Base-by-base conservation (phyloP, 108 stramenopile genomes). In the Licmophora abbreviata region DNA sequence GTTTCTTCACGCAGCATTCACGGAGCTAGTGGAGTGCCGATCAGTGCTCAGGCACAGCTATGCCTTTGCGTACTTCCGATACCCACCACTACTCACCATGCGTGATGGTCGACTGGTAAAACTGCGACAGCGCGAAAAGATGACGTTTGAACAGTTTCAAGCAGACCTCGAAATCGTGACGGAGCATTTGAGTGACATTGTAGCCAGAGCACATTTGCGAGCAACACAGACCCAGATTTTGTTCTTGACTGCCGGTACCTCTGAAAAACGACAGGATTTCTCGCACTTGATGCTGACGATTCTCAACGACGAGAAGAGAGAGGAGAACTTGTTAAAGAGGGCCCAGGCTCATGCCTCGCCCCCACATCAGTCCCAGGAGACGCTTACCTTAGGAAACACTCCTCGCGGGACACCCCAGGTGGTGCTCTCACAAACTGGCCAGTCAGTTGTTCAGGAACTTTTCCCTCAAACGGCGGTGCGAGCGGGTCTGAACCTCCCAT, bases 101-200 rank as follows among this genome's bases (percentile, higher is more conserved):
- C 60, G 60, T 1, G 21, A 40, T 23, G 29, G 38, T 29, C 48
- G 42, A 14, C 41, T 63, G 28, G 1, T 49, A 6, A 59, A 50
- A 14, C 34, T 35, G 8, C 51, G 44, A 49, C 43, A 54, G 14
- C 40, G 49, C 8, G 78, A 80, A 28, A 80, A 80, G 38, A 23
- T 31, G 11, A 45, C 58, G 7, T 75, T 80, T 44, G 74, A 80
- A 57, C 48, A 55, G 10, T 35, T 65, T n/a, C 78, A 80, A 30
- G 48, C 78, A 3, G 78, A 80, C 44, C 52, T 80, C 2, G 78
- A 80, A 63, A 69, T 56, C 44, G 37, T 80, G 18, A 75, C 74
- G 7, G 78, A 80, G 44, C 73, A 75, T 46, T 60, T 80, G 58
- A 70, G 68, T 34, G 78, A 80, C 33, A 70, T 80, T 40, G 73